Percentiles rank a stretch among this genome's conserved stretches.
phyloP scores from a whole-genome alignment of 192 early-diverging fungal genomes.

The Paraglomus occultum region DNA sequence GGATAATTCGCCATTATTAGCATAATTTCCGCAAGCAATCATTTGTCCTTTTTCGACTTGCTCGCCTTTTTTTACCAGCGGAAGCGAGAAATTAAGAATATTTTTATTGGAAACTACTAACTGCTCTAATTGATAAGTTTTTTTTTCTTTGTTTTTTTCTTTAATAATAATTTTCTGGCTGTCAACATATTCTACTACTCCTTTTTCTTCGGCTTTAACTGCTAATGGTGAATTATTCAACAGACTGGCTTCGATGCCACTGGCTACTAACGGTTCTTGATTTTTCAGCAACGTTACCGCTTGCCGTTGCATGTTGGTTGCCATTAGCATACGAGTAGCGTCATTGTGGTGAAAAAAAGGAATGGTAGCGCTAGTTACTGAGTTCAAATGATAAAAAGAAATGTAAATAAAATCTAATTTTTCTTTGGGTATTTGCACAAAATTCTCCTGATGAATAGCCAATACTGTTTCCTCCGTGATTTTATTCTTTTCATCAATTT shows the following conservation, averaged over 20 bases:
- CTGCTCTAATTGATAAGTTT: constrained; percentile 5
- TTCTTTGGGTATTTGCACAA: background rate
- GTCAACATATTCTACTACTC: constrained; percentile 23
- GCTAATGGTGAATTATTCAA: background rate
- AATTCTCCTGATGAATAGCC: background rate
- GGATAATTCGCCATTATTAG: constrained; percentile 3
- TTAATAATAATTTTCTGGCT: constrained; percentile 17
- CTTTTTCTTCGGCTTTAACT: constrained; percentile 5
- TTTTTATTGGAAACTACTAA: constrained; percentile 21
- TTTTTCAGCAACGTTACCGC: constrained; percentile 9
- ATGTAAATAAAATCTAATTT: constrained; percentile 18
- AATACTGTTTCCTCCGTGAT: background rate
- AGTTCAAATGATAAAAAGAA: constrained; percentile 20
- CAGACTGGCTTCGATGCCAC: background rate
- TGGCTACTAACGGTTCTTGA: constrained; percentile 13
- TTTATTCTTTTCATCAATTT: constrained; percentile 19
- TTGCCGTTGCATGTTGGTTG: constrained; percentile 19
- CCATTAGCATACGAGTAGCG: constrained; percentile 24
- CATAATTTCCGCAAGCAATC: constrained; percentile 9
- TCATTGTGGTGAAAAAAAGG: constrained; percentile 26
- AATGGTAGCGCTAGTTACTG: constrained; percentile 10
- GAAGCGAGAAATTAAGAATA: constrained; percentile 11
- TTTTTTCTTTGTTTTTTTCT: background rate
- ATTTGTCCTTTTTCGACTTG: constrained; percentile 17
- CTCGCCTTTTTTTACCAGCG: constrained; percentile 11